These are phyloP conservation scores for Sinapis alba DNA, from an alignment of 441 rosid genomes.

Conservation along the genomic window DNA sequence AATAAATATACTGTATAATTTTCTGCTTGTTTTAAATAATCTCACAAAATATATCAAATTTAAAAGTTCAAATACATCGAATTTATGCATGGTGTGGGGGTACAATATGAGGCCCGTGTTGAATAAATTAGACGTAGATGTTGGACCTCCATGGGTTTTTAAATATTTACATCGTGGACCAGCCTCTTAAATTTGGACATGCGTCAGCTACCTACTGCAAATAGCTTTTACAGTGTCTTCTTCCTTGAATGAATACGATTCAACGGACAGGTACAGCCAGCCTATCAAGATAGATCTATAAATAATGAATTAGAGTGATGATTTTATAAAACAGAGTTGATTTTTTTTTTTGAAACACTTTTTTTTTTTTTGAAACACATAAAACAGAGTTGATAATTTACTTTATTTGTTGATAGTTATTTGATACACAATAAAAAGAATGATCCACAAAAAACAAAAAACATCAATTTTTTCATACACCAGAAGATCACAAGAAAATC, in stretches of 20 bases:
- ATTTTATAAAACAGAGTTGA: not conserved
- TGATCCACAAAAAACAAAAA: slow-evolving; percentile 21
- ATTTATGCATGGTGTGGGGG: not conserved
- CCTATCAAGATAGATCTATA: slow-evolving; percentile 17
- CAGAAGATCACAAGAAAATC: not conserved
- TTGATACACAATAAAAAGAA: not conserved
- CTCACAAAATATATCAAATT: not conserved
- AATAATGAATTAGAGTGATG: not conserved
- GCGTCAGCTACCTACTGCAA: not conserved
- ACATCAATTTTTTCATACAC: slow-evolving; percentile 4
- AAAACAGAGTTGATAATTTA: not conserved
- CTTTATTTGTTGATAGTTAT: not conserved
- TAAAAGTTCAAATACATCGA: not conserved
- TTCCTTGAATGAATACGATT: slow-evolving; percentile 5
- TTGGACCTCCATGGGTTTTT: slow-evolving; percentile 6
- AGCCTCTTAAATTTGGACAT: not conserved
- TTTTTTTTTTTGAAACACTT: no score
- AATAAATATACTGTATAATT: not conserved
- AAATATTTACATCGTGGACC: slow-evolving; percentile 2
- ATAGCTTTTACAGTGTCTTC: not conserved
- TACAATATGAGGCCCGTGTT: slow-evolving; percentile 5
- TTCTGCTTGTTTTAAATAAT: not conserved
- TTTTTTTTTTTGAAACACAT: no score
- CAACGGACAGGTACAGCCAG: slow-evolving; percentile 1
- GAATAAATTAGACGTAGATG: slow-evolving; percentile 10